Percentiles rank a stretch among this genome's conserved stretches.
These are phyloP conservation scores for Leonotis leonurus DNA, from an alignment of 257 asterid genomes.

Conservation along the genomic window DNA sequence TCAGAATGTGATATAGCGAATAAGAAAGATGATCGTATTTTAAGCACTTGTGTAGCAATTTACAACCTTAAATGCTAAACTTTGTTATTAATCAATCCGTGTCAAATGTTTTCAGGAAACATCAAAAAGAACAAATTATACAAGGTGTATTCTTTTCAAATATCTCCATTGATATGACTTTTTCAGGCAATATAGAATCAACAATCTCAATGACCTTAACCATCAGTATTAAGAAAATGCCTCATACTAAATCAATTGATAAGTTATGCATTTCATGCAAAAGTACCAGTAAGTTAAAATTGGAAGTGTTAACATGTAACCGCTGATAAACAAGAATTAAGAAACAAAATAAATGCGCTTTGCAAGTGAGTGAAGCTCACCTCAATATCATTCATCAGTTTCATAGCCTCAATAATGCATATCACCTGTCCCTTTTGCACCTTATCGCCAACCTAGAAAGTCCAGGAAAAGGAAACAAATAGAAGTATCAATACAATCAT, in stretches of 20 bases:
- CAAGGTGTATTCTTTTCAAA: background rate
- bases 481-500: background rate
- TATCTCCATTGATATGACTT: background rate
- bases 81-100: background rate
- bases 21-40: background rate
- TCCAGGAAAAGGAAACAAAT: background rate
- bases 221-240: background rate
- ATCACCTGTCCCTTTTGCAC: slow-evolving; percentile 60
- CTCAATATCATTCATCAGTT: slow-evolving; percentile 74
- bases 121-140: background rate
- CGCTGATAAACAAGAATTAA: background rate
- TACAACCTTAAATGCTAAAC: background rate
- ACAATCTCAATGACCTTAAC: background rate
- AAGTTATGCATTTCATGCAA: background rate
- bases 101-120: background rate
- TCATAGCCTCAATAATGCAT: slow-evolving; percentile 75
- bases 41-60: background rate
- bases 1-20: background rate
- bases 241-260: slow-evolving; percentile 5
- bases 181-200: background rate
- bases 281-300: background rate
- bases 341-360: background rate
- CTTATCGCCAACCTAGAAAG: slow-evolving; percentile 57
- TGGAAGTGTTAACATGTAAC: background rate
- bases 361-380: slow-evolving; percentile 23